Base-by-base conservation (phyloP, 257 asterid species). In the Coffea canephora region DNA sequence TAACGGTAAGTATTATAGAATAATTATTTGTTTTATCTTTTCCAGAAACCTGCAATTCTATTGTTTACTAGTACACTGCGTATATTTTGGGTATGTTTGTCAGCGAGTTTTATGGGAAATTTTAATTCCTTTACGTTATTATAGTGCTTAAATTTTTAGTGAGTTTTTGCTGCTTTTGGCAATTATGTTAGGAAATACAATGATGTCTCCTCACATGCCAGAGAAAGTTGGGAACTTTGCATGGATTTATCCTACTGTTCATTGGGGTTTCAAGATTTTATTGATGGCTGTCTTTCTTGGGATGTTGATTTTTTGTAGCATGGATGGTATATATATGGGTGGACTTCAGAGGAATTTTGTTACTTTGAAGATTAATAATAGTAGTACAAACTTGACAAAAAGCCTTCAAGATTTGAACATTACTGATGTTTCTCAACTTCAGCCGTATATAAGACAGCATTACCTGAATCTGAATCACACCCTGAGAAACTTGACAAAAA, bases 211-310 rank as follows among this genome's bases (percentile, higher is more conserved):
- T 64, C 87, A 82, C 77, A 90, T 88, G 90, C 84, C 84, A 54
- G 94, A 89, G 84, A 94, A 91, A 89, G 86, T 79, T 81, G 80
- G 80, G 34, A 89, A 79, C 27, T 71, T 78, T 75, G 77, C 88
- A 76, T 90, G 91, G 93, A 36, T 85, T 75, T 78, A 88, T 80
- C 81, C 88, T 71, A 80, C 86, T 74, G 87, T 89, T 75, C 89
- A 89, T 67, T 81, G 89, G 91, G 84, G 91, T 86, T 91, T 95
- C 82, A 91, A 83, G 84, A 69, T 92, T 76, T 76, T 93, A 65
- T 69, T 86, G 10, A n/a, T 85, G 71, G 88, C 84, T 72, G 82
- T 90, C 46, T 82, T 91, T 79, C 85, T 91, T 82, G 97, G 88
- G 62, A 69, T 95, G 80, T 70, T 89, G 87, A 82, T 89, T 80